Base-by-base conservation (phyloP, 108 stramenopile genomes). In the Stephanodiscus triporus region DNA sequence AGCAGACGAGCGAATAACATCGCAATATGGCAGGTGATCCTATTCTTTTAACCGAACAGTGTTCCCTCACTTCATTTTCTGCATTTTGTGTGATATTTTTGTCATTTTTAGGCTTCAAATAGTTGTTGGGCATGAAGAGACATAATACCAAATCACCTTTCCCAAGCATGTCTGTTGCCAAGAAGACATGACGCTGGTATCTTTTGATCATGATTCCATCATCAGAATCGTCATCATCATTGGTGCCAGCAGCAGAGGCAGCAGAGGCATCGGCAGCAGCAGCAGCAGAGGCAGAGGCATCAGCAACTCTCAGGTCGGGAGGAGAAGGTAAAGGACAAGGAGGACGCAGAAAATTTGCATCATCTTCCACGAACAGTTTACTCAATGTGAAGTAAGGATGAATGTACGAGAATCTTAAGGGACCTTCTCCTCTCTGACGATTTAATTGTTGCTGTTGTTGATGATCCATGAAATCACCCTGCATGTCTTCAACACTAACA, bases 141-240 rank as follows among this genome's bases (percentile, higher is more conserved):
- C 70, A 77, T 40, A 81, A 63, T 2, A 77, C 55, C 9, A 81
- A 71, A 61, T 81, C 76, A 29, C 80, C 80, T 16, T 32, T 81
- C 17, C 76, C 76, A 37, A 29, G 13, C 34, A 19, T 34, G 66
- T 81, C 76, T 10, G 80, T 81, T 54, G 76, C 75, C 50, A 81
- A 66, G 36, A 81, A 81, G 23, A 77, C 57, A 23, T 72, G 48
- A 9, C 67, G 51, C 32, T 59, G 56, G 37, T 69, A 45, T 14
- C 24, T 34, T 50, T 13, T 32, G 10, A 30, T 49, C 29, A 22
- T n/a, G n/a, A 11, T 11, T 43, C 1, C 26, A 37, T 27, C 29
- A 47, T 45, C 47, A 49, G 37, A 19, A 60, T 70, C 57, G 17
- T 20, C 23, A 70, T 60, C 36, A 37, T 9, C 8, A 40, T 60